These are phyloP conservation scores for Fusarium fracticaudum DNA, from an alignment of 2,329 filamentous ascomycete species.

Conservation along the genomic window DNA sequence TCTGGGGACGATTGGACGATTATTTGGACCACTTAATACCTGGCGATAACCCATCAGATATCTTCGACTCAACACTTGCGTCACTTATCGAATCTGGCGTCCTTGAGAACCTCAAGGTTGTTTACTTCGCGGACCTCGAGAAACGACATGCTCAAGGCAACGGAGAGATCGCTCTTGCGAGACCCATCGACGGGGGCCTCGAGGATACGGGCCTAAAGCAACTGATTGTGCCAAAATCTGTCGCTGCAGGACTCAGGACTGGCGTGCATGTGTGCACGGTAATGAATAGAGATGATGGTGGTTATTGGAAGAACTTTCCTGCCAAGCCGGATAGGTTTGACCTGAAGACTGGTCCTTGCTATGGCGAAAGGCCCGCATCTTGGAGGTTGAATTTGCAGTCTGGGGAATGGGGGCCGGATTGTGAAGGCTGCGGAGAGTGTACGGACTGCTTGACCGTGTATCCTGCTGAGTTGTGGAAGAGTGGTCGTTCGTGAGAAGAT, in stretches of 20 bases:
- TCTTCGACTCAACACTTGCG: conserved; percentile 3
- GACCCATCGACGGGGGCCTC: too few relatives aligned
- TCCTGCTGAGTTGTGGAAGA: conserved; percentile 21
- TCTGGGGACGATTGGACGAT: neutral
- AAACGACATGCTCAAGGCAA: neutral
- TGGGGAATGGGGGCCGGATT: conserved; percentile 24
- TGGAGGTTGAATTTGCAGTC: conserved; percentile 10
- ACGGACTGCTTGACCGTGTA: conserved; percentile 21
- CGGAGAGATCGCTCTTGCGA: accelerated
- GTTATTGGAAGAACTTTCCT: conserved; percentile 25
- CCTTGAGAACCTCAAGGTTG: neutral
- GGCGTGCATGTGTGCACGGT: conserved; percentile 20
- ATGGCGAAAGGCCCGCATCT: conserved; percentile 10
- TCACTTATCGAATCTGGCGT: neutral
- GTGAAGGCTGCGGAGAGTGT: conserved; percentile 27
- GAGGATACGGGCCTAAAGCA: neutral
- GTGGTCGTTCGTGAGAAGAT: neutral
- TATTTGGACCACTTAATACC: accelerated
- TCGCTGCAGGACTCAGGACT: conserved; percentile 1
- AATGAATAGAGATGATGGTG: conserved; percentile 18
- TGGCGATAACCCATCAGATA: neutral
- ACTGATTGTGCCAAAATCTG: neutral
- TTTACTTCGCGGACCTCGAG: conserved; percentile 24
- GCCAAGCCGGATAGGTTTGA: conserved; percentile 22
- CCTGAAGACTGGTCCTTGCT: conserved; percentile 13